Evolutionary conservation across 768 basidiomycete genomes (phyloP).

Genomic region (Rhizopogon vesiculosus): DNA sequence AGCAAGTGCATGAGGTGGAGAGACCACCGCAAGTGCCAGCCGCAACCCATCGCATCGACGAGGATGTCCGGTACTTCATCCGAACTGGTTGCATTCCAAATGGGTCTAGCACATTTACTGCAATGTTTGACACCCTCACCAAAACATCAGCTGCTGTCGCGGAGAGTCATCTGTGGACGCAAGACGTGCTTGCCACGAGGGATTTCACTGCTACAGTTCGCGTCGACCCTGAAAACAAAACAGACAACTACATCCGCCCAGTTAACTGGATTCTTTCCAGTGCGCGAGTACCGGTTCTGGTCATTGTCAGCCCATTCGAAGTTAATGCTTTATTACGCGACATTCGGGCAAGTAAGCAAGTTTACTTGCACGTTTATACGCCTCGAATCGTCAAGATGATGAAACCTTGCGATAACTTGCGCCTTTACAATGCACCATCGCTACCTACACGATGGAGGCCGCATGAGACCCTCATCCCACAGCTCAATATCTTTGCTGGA

Average conservation of each 20-base stretch:
- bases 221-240: constrained; percentile 3
- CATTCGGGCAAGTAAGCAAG: constrained; percentile 27
- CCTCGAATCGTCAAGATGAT: constrained; percentile 30
- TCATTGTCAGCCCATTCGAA: constrained; percentile 39
- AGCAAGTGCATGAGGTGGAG: constrained; percentile 21
- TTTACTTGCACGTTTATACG: constrained; percentile 38
- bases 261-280: constrained; percentile 41
- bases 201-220: constrained; percentile 11
- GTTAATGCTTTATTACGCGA: constrained; percentile 31
- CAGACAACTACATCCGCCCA: constrained; percentile 31
- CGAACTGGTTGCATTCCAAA: constrained; percentile 15
- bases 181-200: constrained; percentile 7
- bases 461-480: constrained; percentile 13
- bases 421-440: constrained; percentile 16
- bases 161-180: constrained; percentile 18
- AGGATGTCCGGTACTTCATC: constrained; percentile 13
- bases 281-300: constrained; percentile 23
- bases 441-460: constrained; percentile 14
- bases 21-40: constrained; percentile 7
- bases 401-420: constrained; percentile 32
- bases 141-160: constrained; percentile 3
- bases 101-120: constrained; percentile 12
- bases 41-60: constrained; percentile 9
- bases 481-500: constrained; percentile 41
- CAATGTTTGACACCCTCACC: constrained; percentile 11